Conservation (phyloP, 345 rosid genomes). For the Alliaria petiolata region DNA sequence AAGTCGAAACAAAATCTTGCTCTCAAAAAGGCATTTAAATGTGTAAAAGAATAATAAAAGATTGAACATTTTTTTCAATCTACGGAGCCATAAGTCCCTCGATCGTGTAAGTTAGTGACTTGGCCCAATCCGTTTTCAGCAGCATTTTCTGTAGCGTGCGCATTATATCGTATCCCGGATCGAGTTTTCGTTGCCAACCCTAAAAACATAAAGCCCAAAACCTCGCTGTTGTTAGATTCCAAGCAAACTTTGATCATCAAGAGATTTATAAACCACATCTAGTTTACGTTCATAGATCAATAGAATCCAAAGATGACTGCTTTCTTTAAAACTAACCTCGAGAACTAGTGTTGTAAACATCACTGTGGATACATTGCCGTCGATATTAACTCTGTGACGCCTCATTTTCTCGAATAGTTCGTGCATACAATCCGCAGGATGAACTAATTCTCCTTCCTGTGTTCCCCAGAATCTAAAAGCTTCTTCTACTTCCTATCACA, state of each 20-base stretch:
- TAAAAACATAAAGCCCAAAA: slow-evolving; percentile 14
- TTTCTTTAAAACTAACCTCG: slow-evolving; percentile 51
- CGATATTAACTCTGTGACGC: slow-evolving; percentile 76
- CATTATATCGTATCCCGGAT: slow-evolving; percentile 89
- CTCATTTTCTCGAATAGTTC: slow-evolving; percentile 92
- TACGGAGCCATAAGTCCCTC: slow-evolving; percentile 96
- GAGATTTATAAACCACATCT: neutral
- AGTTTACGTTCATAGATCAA: neutral
- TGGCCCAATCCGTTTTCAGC: slow-evolving; percentile 87
- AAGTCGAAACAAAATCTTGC: slow-evolving; percentile 13
- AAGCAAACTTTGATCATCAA: neutral
- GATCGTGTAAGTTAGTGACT: slow-evolving; percentile 89
- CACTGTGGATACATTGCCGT: slow-evolving; percentile 91
- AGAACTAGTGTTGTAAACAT: slow-evolving; percentile 97
- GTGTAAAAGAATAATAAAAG: slow-evolving; percentile 27
- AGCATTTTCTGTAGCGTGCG: slow-evolving; percentile 69
- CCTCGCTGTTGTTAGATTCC: neutral
- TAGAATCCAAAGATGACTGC: neutral
- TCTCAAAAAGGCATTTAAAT: slow-evolving; percentile 34
- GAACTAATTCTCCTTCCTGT: slow-evolving; percentile 71
- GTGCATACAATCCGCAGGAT: slow-evolving; percentile 98
- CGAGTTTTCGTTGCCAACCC: slow-evolving; percentile 99
- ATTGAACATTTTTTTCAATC: slow-evolving; percentile 24
- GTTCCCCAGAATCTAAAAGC: slow-evolving; percentile 95
- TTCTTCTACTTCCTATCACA: slow-evolving; percentile 79